Evolutionary conservation across 176 grass and related monocot genomes (phyloP).

Genomic region (Oryza brachyantha): DNA sequence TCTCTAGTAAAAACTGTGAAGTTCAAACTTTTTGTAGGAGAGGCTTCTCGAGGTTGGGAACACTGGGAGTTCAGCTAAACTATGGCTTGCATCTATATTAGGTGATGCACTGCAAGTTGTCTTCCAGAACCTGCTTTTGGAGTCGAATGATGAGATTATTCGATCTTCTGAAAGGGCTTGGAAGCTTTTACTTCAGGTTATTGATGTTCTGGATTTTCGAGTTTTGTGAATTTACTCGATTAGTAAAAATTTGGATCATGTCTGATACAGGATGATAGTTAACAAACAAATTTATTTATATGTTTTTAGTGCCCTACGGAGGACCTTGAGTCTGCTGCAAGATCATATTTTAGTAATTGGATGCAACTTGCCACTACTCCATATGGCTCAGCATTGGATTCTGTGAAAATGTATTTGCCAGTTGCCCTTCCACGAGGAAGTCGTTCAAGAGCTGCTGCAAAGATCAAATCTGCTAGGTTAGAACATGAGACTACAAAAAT

Average conservation of each 20-base stretch:
- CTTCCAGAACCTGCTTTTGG: slow-evolving; percentile 96
- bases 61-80: slow-evolving; percentile 52
- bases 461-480: slow-evolving; percentile 71
- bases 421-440: slow-evolving; percentile 93
- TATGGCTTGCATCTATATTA: slow-evolving; percentile 85
- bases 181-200: slow-evolving; percentile 95
- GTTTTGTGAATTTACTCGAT: slow-evolving; percentile 6
- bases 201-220: slow-evolving; percentile 34
- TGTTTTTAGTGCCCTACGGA: slow-evolving; percentile 75
- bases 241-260: slow-evolving; percentile 13
- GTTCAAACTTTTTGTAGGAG: slow-evolving; percentile 57
- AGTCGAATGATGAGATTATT: slow-evolving; percentile 96
- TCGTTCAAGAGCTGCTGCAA: slow-evolving; percentile 88
- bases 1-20: slow-evolving; percentile 17
- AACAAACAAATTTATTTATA: slow-evolving; percentile 32
- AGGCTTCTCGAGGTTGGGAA: slow-evolving; percentile 90
- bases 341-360: slow-evolving; percentile 77
- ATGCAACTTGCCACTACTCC: slow-evolving; percentile 88
- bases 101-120: slow-evolving; percentile 89
- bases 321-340: slow-evolving; percentile 75
- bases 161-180: slow-evolving; percentile 90
- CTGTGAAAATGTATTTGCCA: slow-evolving; percentile 87
- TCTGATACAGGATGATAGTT: slow-evolving; percentile 22
- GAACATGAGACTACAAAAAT: slow-evolving; percentile 55
- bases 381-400: slow-evolving; percentile 75